Evolutionary conservation across 768 basidiomycete species (phyloP).

Genomic region (Hypsizygus marmoreus): DNA sequence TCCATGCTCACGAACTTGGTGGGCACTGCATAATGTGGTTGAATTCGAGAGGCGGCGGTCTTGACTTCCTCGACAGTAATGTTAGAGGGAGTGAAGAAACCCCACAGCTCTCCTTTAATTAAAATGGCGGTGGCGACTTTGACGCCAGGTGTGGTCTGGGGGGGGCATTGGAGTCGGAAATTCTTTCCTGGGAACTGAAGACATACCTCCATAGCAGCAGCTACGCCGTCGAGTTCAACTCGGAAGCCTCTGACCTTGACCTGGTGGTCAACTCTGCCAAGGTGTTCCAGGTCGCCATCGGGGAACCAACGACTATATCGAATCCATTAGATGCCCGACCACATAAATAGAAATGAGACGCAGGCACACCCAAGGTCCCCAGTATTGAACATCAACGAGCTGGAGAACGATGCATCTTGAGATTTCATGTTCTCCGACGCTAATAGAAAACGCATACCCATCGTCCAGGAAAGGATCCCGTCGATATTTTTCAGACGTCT

Average conservation of each 20-base stretch:
- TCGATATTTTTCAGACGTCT: constrained; percentile 49
- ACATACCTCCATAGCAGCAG: constrained; percentile 56
- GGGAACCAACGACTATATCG: constrained; percentile 45
- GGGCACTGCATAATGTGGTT: constrained; percentile 14
- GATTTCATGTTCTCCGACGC: neutral
- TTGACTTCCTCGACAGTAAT: constrained; percentile 11
- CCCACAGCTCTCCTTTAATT: constrained; percentile 16
- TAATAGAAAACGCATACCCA: constrained; percentile 38
- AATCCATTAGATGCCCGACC: neutral
- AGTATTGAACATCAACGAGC: constrained; percentile 59
- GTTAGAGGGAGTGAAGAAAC: constrained; percentile 11
- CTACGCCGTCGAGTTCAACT: constrained; percentile 61
- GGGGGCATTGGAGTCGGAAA: no score
- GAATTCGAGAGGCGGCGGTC: constrained; percentile 7
- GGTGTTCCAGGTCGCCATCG: constrained; percentile 56
- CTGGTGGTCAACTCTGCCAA: constrained; percentile 61
- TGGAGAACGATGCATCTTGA: constrained; percentile 7
- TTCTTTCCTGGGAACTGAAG: no score
- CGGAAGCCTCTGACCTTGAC: constrained; percentile 68
- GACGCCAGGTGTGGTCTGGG: constrained; percentile 4
- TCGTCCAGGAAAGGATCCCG: constrained; percentile 51
- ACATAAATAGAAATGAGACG: neutral
- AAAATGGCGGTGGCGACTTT: constrained; percentile 16
- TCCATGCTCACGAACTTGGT: constrained; percentile 7
- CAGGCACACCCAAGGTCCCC: constrained; percentile 52